A percentile compares a stretch with the other conserved stretches of the same genome.
phyloP scores from a whole-genome alignment of 352 stramenopile species.

The Globisporangium iwayamae region DNA sequence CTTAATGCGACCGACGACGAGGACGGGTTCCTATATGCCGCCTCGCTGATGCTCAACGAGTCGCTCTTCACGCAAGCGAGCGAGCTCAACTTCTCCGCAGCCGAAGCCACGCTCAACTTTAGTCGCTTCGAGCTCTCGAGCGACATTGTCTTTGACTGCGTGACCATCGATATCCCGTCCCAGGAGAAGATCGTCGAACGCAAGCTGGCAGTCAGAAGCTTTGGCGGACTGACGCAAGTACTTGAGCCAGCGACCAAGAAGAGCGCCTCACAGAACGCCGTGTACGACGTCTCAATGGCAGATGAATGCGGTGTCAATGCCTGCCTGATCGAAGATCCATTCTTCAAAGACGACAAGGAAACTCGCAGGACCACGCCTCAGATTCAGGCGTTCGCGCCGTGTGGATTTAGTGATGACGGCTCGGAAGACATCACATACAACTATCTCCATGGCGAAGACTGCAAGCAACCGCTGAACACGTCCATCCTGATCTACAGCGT shows the following conservation, averaged over 20 bases:
- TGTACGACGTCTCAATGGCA: slow-evolving; percentile 14
- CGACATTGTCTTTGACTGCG: slow-evolving; percentile 32
- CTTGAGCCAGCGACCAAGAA: slow-evolving; percentile 10
- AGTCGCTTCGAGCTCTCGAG: slow-evolving; percentile 25
- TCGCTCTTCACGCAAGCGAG: slow-evolving; percentile 9
- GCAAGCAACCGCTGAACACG: slow-evolving; percentile 23
- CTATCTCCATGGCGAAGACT: slow-evolving; percentile 27
- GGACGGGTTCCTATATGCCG: slow-evolving; percentile 11
- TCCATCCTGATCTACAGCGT: slow-evolving; percentile 51
- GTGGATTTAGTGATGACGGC: slow-evolving; percentile 24
- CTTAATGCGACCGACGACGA: slow-evolving; percentile 1
- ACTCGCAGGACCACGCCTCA: slow-evolving; percentile 18
- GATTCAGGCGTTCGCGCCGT: slow-evolving; percentile 37
- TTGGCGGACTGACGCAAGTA: slow-evolving; percentile 7
- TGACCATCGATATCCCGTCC: slow-evolving; percentile 43
- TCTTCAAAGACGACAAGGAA: slow-evolving; percentile 11
- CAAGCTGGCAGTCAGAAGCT: slow-evolving; percentile 13
- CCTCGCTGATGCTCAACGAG: slow-evolving; percentile 15
- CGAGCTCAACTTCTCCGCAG: slow-evolving; percentile 15
- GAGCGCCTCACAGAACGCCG: not conserved
- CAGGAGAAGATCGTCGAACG: slow-evolving; percentile 16
- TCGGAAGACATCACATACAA: slow-evolving; percentile 28
- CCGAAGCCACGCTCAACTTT: slow-evolving; percentile 24
- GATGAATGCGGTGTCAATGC: slow-evolving; percentile 25
- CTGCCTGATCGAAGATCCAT: slow-evolving; percentile 26